Evolutionary conservation across 2,329 filamentous ascomycete genomes (phyloP).

Genomic region (Alternaria brassicae): DNA sequence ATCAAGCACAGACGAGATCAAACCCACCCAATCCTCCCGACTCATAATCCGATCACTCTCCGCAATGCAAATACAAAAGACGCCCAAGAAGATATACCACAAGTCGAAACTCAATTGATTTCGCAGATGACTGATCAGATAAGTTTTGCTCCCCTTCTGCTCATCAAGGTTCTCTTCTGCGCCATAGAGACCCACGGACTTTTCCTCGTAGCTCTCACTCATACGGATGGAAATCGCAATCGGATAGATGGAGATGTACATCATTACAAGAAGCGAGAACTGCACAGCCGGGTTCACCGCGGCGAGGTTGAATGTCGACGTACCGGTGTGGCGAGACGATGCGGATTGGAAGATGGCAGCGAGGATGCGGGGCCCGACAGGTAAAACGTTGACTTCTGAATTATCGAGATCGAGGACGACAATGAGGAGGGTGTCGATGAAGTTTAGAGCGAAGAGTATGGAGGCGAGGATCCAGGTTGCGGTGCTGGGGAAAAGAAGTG

Average conservation of each 20-base stretch:
- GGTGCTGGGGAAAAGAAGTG: constrained; percentile 84
- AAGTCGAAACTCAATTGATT: constrained; percentile 95
- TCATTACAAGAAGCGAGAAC: constrained; percentile 96
- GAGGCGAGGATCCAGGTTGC: constrained; percentile 97
- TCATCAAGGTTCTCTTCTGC: constrained; percentile 54
- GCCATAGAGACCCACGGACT: constrained; percentile 76
- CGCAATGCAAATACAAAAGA: constrained; percentile 89
- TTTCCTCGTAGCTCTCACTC: constrained; percentile 97
- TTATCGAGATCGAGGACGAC: constrained; percentile 87
- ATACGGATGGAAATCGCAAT: constrained; percentile 93
- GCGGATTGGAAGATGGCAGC: constrained; percentile 90
- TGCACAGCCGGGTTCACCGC: constrained; percentile 88
- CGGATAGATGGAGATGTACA: constrained; percentile 98
- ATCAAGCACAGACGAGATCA: too few relatives aligned
- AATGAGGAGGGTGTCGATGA: constrained; percentile 86
- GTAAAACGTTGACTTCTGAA: constrained; percentile 69
- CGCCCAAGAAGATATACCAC: constrained; percentile 94
- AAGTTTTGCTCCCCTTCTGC: constrained; percentile 68
- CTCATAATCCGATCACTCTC: constrained; percentile 77
- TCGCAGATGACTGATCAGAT: constrained; percentile 89
- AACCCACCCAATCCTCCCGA: constrained; percentile 55
- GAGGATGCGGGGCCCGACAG: constrained; percentile 77
- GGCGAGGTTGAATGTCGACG: constrained; percentile 79
- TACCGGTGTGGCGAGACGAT: constrained; percentile 88
- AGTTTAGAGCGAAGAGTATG: constrained; percentile 82